Percentiles rank a stretch among this genome's conserved stretches.
phyloP scores from a whole-genome alignment of 441 rosid genomes.

The Corymbia calophylla region DNA sequence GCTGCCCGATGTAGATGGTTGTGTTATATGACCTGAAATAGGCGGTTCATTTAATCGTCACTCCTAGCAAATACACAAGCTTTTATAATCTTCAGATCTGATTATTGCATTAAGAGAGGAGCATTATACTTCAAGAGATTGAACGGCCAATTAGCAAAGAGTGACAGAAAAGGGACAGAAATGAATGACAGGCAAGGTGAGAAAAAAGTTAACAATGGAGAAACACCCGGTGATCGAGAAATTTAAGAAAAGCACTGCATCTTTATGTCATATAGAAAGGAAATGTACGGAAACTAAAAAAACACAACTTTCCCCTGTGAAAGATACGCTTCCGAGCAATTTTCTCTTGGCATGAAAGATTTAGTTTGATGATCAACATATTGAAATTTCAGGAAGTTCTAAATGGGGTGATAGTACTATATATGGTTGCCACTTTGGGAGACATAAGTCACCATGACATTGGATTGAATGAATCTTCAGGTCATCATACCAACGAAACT shows the following conservation, averaged over 20 bases:
- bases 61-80: not conserved
- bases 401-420: not conserved
- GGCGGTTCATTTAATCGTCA: not conserved
- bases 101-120: not conserved
- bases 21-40: slow-evolving; percentile 63
- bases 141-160: not conserved
- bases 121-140: not conserved
- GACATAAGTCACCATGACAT: not conserved
- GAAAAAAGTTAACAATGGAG: not conserved
- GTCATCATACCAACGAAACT: not conserved
- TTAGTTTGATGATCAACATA: not conserved
- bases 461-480: not conserved
- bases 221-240: not conserved
- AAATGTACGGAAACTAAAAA: not conserved
- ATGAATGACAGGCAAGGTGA: not conserved
- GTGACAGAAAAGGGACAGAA: not conserved
- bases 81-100: not conserved
- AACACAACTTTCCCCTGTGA: not conserved
- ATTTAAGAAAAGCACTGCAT: not conserved
- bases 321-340: not conserved
- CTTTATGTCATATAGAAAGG: not conserved
- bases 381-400: not conserved
- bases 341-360: not conserved
- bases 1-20: slow-evolving; percentile 65
- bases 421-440: not conserved